phyloP scores from a whole-genome alignment of 768 basidiomycete species.

The Gelatoporia subvermispora region DNA sequence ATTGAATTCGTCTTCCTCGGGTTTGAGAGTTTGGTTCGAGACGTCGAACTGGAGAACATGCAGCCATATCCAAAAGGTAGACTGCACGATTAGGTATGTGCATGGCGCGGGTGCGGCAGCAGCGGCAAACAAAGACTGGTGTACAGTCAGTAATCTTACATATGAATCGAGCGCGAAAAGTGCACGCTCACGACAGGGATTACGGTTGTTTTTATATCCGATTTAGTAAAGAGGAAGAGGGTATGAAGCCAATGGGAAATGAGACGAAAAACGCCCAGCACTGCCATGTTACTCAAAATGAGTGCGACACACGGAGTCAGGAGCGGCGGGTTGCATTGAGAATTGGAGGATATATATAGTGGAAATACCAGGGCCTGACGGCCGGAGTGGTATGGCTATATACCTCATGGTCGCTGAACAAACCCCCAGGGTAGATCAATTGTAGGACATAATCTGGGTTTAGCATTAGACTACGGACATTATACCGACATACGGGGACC shows the following conservation, averaged over 20 bases:
- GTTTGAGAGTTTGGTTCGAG: slow-evolving; percentile 20
- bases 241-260: slow-evolving; percentile 5
- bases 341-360: too few species aligned
- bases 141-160: neutral
- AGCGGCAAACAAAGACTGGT: slow-evolving; percentile 12
- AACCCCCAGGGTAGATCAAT: too few species aligned
- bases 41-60: slow-evolving; percentile 27
- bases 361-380: too few species aligned
- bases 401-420: too few species aligned
- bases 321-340: too few species aligned
- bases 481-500: too few species aligned
- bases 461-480: too few species aligned
- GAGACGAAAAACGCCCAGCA: too few species aligned
- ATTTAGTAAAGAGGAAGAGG: slow-evolving; percentile 37
- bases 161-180: neutral
- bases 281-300: too few species aligned
- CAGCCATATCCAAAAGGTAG: slow-evolving; percentile 23
- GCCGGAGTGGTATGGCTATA: too few species aligned
- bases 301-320: too few species aligned
- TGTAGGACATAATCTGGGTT: too few species aligned
- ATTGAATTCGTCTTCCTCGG: slow-evolving; percentile 21
- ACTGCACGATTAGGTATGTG: slow-evolving; percentile 6
- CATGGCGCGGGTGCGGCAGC: slow-evolving; percentile 9
- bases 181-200: slow-evolving; percentile 38
- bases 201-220: slow-evolving; percentile 42